Base-by-base conservation (phyloP, 306 rosid genomes). In the Cyamopsis tetragonoloba region DNA sequence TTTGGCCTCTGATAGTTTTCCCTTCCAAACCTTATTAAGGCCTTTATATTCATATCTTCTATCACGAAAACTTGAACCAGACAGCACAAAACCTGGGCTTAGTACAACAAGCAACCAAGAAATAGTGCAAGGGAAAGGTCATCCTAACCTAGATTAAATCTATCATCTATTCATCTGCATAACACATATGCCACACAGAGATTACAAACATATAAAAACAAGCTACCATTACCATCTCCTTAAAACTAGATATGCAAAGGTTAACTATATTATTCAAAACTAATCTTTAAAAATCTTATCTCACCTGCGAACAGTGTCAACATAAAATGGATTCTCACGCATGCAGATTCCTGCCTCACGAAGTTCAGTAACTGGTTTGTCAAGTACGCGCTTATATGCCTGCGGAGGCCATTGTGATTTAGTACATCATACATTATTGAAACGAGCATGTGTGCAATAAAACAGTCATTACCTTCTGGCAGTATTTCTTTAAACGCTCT, bases 321-420 rank as follows among this genome's bases (percentile, higher is more conserved):
- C 90, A 82, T 93, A 93, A 79, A 93, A 93, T 74, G 98, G 85
- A 84, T 93, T 93, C 80, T 93, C 98, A 62, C 95, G 92, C 98
- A 93, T 93, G 88, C 98, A 93, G 68, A 93, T 86, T 68, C 96
- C 97, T 51, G 97, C 97, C 83, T 89, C 98, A 44, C 97, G 97
- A 50, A 89, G 77, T 80, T 93, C 97, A 55, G 86, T 83, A 70
- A 89, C 86, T 41, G 98, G 96, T 77, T 93, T 93, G 78, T 89
- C 89, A 62, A 88, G 89, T 58, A 89, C 98, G 13, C 98, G 86
- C 80, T 86, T 93, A 76, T 93, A 88, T 41, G 97, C 98, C 98
- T 93, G 67, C 46, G 68, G 51, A 72, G 76, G 73, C 59, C 68
- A 68, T 49, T 44, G 38, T 71, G 54, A 64, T 58, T 83, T 61